These are phyloP conservation scores for Pichia sp. DNA, from an alignment of 1,139 yeast genomes.

Conservation along the genomic window DNA sequence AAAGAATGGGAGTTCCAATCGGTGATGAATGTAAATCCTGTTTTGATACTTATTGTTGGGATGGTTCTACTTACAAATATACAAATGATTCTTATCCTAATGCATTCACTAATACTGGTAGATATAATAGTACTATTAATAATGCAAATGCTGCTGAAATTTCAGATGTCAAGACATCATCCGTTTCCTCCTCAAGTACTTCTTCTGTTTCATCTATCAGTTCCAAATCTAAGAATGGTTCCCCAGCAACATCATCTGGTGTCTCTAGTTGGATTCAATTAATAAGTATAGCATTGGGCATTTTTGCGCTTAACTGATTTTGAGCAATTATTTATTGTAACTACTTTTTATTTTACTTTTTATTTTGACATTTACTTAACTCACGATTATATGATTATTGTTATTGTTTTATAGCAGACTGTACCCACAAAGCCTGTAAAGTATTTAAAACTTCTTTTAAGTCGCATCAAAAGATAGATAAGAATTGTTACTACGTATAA, in stretches of 20 bases:
- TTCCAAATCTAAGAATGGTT: conserved; percentile 7
- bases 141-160: conserved; percentile 3
- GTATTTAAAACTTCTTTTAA: too few relatives aligned
- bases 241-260: background rate
- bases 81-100: conserved; percentile 21
- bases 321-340: background rate
- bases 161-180: conserved; percentile 7
- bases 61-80: conserved; percentile 29
- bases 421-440: too few relatives aligned
- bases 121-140: conserved; percentile 32
- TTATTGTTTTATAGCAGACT: too few relatives aligned
- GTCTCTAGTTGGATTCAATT: conserved; percentile 2
- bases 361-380: background rate
- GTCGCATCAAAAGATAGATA: too few relatives aligned
- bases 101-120: conserved; percentile 44
- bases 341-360: background rate
- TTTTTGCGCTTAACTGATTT: conserved; percentile 3
- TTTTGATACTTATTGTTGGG: conserved; percentile 78
- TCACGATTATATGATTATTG: too few relatives aligned
- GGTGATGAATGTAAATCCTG: conserved; percentile 71
- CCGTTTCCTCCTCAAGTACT: conserved; percentile 1
- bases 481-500: too few relatives aligned
- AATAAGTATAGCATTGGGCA: conserved; percentile 1
- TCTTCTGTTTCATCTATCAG: conserved; percentile 11
- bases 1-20: conserved; percentile 56